These are phyloP conservation scores for Trichosporon faecale DNA, from an alignment of 1,284 basidiomycete genomes.

Conservation along the genomic window DNA sequence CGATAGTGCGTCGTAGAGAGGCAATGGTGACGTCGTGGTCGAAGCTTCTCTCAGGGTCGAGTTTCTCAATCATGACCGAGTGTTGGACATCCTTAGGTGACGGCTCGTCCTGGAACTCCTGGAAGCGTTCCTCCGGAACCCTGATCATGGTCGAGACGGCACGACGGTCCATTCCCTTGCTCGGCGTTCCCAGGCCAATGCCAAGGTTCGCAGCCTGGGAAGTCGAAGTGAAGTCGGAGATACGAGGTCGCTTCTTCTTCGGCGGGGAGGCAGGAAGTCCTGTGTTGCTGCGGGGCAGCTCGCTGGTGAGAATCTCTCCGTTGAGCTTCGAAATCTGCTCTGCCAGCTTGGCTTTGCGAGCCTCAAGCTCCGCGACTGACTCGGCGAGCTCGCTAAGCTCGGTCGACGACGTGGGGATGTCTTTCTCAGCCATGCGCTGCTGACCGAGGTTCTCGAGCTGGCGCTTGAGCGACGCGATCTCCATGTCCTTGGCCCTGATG, in stretches of 20 bases:
- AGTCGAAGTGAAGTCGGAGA: slow-evolving; percentile 45
- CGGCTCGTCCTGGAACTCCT: slow-evolving; percentile 2
- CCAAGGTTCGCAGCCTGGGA: slow-evolving; percentile 21
- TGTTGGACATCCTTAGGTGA: slow-evolving; percentile 11
- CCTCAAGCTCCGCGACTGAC: slow-evolving; percentile 45
- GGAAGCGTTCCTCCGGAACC: slow-evolving; percentile 30
- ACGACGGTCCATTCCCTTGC: slow-evolving; percentile 36
- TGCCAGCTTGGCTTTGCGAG: slow-evolving; percentile 40
- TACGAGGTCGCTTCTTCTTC: slow-evolving; percentile 44
- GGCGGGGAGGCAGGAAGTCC: slow-evolving; percentile 29
- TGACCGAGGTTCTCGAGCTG: slow-evolving; percentile 39
- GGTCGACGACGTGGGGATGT: neutral
- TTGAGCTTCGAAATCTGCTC: slow-evolving; percentile 48
- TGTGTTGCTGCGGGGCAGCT: slow-evolving; percentile 31
- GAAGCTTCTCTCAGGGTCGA: slow-evolving; percentile 26
- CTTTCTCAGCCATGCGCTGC: neutral
- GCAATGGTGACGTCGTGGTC: slow-evolving; percentile 36
- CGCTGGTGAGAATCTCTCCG: slow-evolving; percentile 48
- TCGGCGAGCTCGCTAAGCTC: slow-evolving; percentile 37
- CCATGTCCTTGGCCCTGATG: slow-evolving; percentile 52
- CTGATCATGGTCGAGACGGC: slow-evolving; percentile 45
- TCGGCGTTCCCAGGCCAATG: slow-evolving; percentile 36
- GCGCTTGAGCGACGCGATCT: slow-evolving; percentile 51
- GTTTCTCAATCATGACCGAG: slow-evolving; percentile 18
- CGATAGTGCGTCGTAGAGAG: slow-evolving; percentile 33